Evolutionary conservation across 345 rosid species (phyloP), one percentile per base, ranked within the genome.

Genomic region (Eucalyptus erythrocorys): DNA sequence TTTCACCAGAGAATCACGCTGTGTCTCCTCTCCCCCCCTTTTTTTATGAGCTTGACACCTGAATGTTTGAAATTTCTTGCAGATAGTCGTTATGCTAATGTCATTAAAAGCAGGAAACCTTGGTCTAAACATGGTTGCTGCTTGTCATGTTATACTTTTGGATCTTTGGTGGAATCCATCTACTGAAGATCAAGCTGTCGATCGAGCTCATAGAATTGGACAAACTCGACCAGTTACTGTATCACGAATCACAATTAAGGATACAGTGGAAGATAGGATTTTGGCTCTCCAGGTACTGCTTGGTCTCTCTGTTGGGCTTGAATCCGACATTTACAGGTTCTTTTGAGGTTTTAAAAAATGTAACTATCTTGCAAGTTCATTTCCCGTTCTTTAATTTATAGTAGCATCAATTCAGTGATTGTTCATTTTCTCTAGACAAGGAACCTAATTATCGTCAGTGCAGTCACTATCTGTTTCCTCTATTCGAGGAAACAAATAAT

Each of bases 101-200:
- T 97, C 99, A 3, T 89, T 97, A 48, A 97, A 97, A 93, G 99
- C 99, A 12, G 99, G 99, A 90, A 97, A 97, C 88, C 97, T 97
- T 53, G 99, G 99, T 88, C 93, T 97, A 92, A 97, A 97, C 88
- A 97, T 97, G 99, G 98, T 96, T 40, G 98, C 99, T 89, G 99
- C 99, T 66, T 94, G 94, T 89, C 98, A 97, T 92, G 99, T 97
- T 88, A 94, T 97, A 89, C 96, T 97, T 91, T 91, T 97, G 90
- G 99, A 97, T 90, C 98, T 95, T 59, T 97, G 99, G 99, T 97
- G 99, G 99, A 97, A 97, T 92, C 99, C 99, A 88, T 95, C 98
- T 59, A 96, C 99, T 6, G 98, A 96, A 94, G 98, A 97, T 92
- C 98, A 97, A 93, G 99, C 99, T 90, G 89, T 97, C 86, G 99